These are phyloP conservation scores for Xylariaceae sp. DNA, from an alignment of 2,329 filamentous ascomycete genomes.

Conservation along the genomic window DNA sequence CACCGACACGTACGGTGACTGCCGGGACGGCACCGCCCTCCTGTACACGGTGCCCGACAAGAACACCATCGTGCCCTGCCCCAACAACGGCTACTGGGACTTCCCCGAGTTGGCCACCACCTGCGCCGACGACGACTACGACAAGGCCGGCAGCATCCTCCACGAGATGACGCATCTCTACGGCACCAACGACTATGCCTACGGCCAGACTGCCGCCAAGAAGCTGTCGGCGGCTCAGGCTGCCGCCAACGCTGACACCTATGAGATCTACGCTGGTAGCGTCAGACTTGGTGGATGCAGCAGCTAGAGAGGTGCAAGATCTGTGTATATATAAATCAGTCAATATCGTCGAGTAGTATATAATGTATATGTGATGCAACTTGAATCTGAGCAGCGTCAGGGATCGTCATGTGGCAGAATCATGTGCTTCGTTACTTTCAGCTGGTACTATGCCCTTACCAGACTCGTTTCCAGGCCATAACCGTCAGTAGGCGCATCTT, in stretches of 20 bases:
- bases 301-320: constrained; percentile 8
- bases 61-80: constrained; percentile 11
- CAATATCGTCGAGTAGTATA: too few species aligned
- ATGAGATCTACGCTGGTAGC: constrained; percentile 17
- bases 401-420: too few species aligned
- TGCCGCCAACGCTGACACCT: constrained; percentile 15
- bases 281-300: constrained; percentile 17
- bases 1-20: constrained; percentile 10
- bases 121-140: constrained; percentile 14
- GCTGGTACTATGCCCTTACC: too few species aligned
- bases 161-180: constrained; percentile 17
- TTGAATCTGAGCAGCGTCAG: too few species aligned
- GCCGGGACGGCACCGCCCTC: constrained; percentile 9
- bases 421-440: too few species aligned
- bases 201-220: constrained; percentile 10
- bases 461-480: too few species aligned
- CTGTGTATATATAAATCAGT: too few species aligned
- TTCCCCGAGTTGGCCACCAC: constrained; percentile 10
- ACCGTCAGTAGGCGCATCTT: too few species aligned
- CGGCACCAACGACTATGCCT: constrained; percentile 15
- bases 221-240: constrained; percentile 12
- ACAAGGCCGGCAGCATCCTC: constrained; percentile 14
- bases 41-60: constrained; percentile 13
- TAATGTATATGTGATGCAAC: too few species aligned
- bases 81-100: constrained; percentile 10